phyloP scores from a whole-genome alignment of 306 rosid species.

The Rosa lucieae region DNA sequence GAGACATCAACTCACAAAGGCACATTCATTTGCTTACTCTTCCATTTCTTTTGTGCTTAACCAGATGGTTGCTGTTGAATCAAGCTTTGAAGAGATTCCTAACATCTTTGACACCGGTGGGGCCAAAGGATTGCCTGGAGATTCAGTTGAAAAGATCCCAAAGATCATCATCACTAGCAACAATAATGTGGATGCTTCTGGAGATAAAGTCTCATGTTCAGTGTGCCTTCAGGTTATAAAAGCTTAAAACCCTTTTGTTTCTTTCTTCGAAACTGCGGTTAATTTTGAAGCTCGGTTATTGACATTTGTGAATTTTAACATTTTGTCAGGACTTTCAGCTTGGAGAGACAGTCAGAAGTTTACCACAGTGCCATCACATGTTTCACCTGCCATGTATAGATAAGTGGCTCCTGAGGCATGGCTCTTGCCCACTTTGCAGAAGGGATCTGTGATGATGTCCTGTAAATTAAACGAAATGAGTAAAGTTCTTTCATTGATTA shows the following conservation, averaged over 20 bases:
- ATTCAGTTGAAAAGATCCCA: constrained; percentile 82
- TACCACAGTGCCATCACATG: constrained; percentile 97
- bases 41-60: constrained; percentile 7
- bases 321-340: constrained; percentile 79
- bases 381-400: constrained; percentile 99
- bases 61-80: constrained; percentile 96
- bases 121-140: constrained; percentile 80
- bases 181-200: constrained; percentile 72
- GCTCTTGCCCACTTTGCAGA: constrained; percentile 98
- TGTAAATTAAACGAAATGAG: constrained; percentile 37
- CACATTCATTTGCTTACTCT: constrained; percentile 29
- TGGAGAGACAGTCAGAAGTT: constrained; percentile 91
- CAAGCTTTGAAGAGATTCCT: constrained; percentile 77
- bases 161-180: constrained; percentile 65
- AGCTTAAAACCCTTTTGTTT: neutral
- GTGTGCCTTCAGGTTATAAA: constrained; percentile 88
- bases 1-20: constrained; percentile 11
- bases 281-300: constrained; percentile 6
- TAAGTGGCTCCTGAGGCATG: constrained; percentile 94
- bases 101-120: constrained; percentile 89
- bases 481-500: constrained; percentile 46
- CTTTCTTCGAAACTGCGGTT: neutral
- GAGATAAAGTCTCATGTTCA: constrained; percentile 80
- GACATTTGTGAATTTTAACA: constrained; percentile 26
- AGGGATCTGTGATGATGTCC: constrained; percentile 77